phyloP scores from a whole-genome alignment of 2,329 filamentous ascomycete species.

The Botrytis porri region DNA sequence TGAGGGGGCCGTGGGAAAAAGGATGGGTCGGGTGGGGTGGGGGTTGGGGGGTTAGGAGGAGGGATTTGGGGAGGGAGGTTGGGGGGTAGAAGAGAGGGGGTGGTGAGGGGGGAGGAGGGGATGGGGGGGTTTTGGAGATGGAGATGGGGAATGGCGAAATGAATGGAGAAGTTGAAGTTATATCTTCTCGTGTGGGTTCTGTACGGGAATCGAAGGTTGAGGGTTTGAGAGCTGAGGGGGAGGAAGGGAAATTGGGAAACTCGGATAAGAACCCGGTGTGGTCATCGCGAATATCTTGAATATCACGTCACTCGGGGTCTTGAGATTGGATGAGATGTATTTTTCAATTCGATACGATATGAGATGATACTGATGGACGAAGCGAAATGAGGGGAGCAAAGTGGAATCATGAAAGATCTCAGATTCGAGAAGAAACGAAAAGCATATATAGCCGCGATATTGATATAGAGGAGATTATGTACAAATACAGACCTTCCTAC shows the following conservation, averaged over 20 bases:
- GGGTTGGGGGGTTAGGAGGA: constrained; percentile 37
- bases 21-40: constrained; percentile 59
- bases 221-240: neutral
- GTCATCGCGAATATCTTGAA: accelerated
- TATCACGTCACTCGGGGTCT: neutral
- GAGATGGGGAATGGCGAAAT: neutral
- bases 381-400: too few relatives aligned
- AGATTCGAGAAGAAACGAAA: too few relatives aligned
- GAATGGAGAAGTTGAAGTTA: neutral
- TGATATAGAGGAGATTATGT: too few relatives aligned
- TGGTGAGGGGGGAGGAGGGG: constrained; percentile 25
- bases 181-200: neutral
- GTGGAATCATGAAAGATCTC: too few relatives aligned
- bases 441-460: too few relatives aligned
- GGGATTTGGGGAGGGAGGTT: constrained; percentile 29
- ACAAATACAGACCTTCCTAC: too few relatives aligned
- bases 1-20: constrained; percentile 54
- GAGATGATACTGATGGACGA: too few relatives aligned
- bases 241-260: too few relatives aligned
- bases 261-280: neutral
- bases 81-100: constrained; percentile 21
- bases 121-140: constrained; percentile 9
- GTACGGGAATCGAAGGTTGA: neutral
- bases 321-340: neutral
- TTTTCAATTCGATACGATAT: too few relatives aligned